phyloP scores from a whole-genome alignment of 129 eudicot genomes.

The Gnaphalium uliginosum region DNA sequence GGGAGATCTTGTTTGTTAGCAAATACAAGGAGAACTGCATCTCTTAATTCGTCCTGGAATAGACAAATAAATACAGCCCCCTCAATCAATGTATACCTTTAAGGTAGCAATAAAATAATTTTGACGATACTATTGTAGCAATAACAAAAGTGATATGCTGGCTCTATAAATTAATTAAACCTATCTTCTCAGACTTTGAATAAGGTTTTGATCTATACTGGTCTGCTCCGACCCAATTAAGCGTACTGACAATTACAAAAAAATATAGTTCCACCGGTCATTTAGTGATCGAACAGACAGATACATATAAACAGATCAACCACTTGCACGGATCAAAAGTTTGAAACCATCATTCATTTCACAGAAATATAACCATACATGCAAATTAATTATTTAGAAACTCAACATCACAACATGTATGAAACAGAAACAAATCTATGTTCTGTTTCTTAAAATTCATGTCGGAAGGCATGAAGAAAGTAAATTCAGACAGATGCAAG shows the following conservation, averaged over 20 bases:
- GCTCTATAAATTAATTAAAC: not conserved
- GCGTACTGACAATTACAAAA: not conserved
- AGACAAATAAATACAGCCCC: constrained; percentile 5
- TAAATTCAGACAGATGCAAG: not conserved
- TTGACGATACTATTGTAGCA: not conserved
- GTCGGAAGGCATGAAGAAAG: not conserved
- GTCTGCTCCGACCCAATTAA: not conserved
- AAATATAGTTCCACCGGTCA: constrained; percentile 2
- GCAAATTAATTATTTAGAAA: not conserved
- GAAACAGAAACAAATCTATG: constrained; percentile 4
- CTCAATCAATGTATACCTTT: not conserved
- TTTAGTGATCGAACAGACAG: constrained; percentile 1
- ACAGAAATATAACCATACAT: not conserved
- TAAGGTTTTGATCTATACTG: not conserved
- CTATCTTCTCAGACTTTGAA: not conserved
- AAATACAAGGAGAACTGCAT: constrained; percentile 76
- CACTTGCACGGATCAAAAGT: not conserved
- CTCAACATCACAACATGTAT: not conserved
- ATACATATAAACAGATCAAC: not conserved
- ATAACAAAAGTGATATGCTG: not conserved
- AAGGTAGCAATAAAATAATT: not conserved
- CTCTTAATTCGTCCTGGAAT: constrained; percentile 69
- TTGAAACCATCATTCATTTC: not conserved
- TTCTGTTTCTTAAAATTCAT: not conserved
- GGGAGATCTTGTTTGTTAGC: constrained; percentile 87